phyloP scores from a whole-genome alignment of 148 eudicot species.

The Selenicereus undatus region DNA sequence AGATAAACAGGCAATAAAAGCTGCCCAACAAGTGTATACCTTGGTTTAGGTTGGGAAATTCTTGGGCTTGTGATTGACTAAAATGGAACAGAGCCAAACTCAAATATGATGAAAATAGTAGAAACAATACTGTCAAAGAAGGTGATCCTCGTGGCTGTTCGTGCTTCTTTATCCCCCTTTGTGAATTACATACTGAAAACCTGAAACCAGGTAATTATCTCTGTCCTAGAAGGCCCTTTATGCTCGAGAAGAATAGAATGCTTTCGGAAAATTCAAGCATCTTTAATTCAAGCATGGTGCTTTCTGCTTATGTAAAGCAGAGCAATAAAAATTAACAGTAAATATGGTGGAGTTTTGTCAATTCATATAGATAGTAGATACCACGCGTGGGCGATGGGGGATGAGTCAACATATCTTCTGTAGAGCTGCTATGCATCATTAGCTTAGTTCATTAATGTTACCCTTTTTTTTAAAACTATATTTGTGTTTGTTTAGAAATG shows the following conservation, averaged over 20 bases:
- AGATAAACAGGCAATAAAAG: neutral
- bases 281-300: no score
- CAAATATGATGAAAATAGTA: neutral
- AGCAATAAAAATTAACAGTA: no score
- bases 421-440: no score
- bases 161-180: neutral
- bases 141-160: neutral
- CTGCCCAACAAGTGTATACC: neutral
- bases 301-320: no score
- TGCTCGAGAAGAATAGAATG: neutral
- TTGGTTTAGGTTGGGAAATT: neutral
- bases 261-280: neutral
- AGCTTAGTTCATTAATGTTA: no score
- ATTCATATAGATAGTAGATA: no score
- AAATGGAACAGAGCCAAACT: neutral
- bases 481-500: no score
- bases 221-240: neutral
- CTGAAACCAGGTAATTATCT: neutral
- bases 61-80: neutral
- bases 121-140: neutral
- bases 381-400: no score
- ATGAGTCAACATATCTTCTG: no score
- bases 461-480: no score
- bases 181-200: neutral
- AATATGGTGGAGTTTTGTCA: no score